Conservation (phyloP, 2,329 filamentous ascomycete species). For the Beauveria brongniartii region DNA sequence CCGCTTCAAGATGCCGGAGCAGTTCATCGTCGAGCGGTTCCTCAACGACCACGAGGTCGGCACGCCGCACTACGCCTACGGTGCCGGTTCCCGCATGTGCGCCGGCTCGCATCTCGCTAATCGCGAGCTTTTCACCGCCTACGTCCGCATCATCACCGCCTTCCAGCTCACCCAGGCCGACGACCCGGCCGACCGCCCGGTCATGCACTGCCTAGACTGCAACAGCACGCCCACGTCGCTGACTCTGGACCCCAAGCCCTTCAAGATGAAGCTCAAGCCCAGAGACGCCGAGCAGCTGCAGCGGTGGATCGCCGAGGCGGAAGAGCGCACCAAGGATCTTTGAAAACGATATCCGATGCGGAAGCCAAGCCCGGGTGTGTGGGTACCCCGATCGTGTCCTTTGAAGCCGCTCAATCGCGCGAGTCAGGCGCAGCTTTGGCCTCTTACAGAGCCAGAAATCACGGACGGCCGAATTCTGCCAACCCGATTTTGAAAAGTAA, state of each 20-base stretch:
- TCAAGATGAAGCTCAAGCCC: slow-evolving; percentile 48
- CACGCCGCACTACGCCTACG: slow-evolving; percentile 55
- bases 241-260: slow-evolving; percentile 54
- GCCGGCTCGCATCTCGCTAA: slow-evolving; percentile 56
- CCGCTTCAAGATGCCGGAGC: slow-evolving; percentile 56
- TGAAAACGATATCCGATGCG: slow-evolving; percentile 16
- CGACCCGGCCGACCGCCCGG: slow-evolving; percentile 38
- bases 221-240: slow-evolving; percentile 48
- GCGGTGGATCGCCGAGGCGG: slow-evolving; percentile 45
- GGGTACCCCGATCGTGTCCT: neutral
- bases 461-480: too few species aligned
- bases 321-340: slow-evolving; percentile 38
- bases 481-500: too few species aligned
- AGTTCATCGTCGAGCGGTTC: slow-evolving; percentile 65
- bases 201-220: slow-evolving; percentile 49
- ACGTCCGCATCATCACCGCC: slow-evolving; percentile 49
- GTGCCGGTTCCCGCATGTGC: slow-evolving; percentile 56
- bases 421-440: neutral
- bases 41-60: slow-evolving; percentile 46
- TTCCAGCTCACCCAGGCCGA: slow-evolving; percentile 45
- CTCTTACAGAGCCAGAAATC: too few species aligned
- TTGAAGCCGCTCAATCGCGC: neutral
- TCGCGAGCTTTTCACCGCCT: slow-evolving; percentile 53
- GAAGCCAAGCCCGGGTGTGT: neutral
- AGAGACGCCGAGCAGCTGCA: slow-evolving; percentile 37